These are phyloP conservation scores for Nakaseomyces kungkrabaensis DNA, from an alignment of 1,139 yeast genomes.

Conservation along the genomic window DNA sequence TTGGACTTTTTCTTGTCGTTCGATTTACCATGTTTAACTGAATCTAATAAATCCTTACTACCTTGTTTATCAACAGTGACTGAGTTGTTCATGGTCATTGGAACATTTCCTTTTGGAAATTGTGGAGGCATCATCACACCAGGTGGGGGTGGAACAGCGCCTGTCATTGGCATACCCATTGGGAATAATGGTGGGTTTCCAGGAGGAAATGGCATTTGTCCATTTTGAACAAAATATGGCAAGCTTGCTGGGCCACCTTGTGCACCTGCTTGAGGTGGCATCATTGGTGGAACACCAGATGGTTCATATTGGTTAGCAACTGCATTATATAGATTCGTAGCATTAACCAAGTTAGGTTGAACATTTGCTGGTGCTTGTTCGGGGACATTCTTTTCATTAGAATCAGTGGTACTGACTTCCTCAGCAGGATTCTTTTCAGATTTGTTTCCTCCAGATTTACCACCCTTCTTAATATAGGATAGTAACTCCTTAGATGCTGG, in stretches of 20 bases:
- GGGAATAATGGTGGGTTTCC: conserved; percentile 19
- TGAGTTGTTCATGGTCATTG: neutral
- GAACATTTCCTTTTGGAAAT: neutral
- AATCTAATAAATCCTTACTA: conserved; percentile 8
- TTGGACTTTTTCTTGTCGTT: neutral
- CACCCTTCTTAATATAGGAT: conserved; percentile 18
- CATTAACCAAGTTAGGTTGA: conserved; percentile 8
- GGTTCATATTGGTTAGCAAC: conserved; percentile 24
- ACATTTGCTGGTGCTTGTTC: conserved; percentile 3
- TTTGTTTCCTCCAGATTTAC: conserved; percentile 8
- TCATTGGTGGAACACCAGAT: conserved; percentile 6
- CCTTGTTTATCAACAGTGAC: conserved; percentile 10
- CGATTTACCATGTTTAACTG: neutral
- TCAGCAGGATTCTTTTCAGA: conserved; percentile 4
- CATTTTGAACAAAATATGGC: conserved; percentile 20
- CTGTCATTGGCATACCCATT: conserved; percentile 19
- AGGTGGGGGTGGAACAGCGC: conserved; percentile 16
- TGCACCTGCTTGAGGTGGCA: neutral
- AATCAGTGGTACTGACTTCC: neutral
- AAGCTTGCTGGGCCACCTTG: conserved; percentile 14
- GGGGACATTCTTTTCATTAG: neutral
- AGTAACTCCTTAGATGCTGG: conserved; percentile 22
- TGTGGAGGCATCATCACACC: conserved; percentile 13
- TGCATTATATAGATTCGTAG: conserved; percentile 29
- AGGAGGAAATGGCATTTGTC: conserved; percentile 27